Conservation (phyloP, 176 grass and related monocot genomes). For the Eleusine indica region DNA sequence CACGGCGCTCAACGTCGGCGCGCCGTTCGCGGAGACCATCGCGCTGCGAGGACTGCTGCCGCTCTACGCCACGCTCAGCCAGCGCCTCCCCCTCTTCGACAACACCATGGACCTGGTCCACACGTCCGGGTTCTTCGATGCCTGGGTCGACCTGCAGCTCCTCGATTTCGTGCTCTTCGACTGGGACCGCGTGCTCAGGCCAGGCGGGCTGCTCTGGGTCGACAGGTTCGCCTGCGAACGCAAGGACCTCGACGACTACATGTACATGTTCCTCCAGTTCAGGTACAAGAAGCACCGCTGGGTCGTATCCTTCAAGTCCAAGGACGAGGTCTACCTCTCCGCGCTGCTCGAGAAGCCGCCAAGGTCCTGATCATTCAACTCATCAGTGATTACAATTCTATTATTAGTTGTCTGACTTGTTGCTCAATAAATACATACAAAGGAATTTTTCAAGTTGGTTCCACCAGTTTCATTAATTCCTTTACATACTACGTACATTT, state of each 20-base stretch:
- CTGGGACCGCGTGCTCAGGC: conserved; percentile 90
- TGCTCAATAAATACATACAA: too few species aligned
- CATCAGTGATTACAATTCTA: too few species aligned
- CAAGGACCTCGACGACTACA: conserved; percentile 89
- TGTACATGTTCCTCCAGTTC: conserved; percentile 99
- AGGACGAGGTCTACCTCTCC: conserved; percentile 86
- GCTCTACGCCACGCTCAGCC: conserved; percentile 66
- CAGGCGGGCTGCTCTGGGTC: conserved; percentile 82
- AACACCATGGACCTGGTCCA: conserved; percentile 94
- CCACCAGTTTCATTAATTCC: too few species aligned
- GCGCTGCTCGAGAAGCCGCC: conserved; percentile 88
- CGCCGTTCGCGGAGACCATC: conserved; percentile 83
- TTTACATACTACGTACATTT: too few species aligned
- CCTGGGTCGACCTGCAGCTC: conserved; percentile 84
- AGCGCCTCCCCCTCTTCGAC: conserved; percentile 87
- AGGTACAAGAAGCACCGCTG: conserved; percentile 94
- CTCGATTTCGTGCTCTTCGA: conserved; percentile 95
- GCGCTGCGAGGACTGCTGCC: conserved; percentile 80
- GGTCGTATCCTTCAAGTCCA: conserved; percentile 99
- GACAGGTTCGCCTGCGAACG: conserved; percentile 84
- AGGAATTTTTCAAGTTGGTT: too few species aligned
- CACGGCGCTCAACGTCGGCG: conserved; percentile 65
- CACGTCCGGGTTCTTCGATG: conserved; percentile 67
- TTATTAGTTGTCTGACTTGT: too few species aligned
- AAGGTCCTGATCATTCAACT: conserved; percentile 40